Evolutionary conservation across 768 basidiomycete genomes (phyloP).

Genomic region (Mycena galopus): DNA sequence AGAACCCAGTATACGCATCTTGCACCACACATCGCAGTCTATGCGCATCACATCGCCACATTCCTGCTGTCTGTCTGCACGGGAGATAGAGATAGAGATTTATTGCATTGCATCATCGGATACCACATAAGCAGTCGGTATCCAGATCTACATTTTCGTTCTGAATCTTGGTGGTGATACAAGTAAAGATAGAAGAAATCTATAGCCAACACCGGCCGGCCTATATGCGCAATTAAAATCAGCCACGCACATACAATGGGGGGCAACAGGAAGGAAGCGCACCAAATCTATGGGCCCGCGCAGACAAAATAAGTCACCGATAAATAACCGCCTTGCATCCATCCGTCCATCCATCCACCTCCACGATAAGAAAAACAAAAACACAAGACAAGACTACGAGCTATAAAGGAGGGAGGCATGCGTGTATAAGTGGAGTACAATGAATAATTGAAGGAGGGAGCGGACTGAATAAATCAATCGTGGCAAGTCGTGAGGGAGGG

Average conservation of each 20-base stretch:
- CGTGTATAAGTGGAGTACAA: background rate
- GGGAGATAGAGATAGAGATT: too few relatives aligned
- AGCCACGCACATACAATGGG: too few relatives aligned
- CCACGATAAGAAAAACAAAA: background rate
- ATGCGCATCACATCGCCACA: too few relatives aligned
- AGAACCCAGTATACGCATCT: too few relatives aligned
- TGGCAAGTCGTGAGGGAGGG: background rate
- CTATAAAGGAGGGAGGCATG: background rate
- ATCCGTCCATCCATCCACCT: slow-evolving; percentile 3
- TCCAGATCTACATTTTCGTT: too few relatives aligned
- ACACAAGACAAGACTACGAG: background rate
- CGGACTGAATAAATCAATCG: background rate
- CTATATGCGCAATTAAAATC: too few relatives aligned
- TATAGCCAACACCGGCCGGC: slow-evolving; percentile 2
- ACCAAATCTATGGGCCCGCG: slow-evolving; percentile 20
- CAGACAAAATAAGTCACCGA: slow-evolving; percentile 29
- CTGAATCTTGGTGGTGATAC: slow-evolving; percentile 9
- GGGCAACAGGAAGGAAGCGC: background rate
- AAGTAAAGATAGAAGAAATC: slow-evolving; percentile 13
- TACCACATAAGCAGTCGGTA: too few relatives aligned
- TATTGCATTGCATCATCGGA: too few relatives aligned
- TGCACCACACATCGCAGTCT: too few relatives aligned
- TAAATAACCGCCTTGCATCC: slow-evolving; percentile 36
- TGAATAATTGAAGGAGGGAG: background rate
- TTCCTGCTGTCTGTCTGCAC: too few relatives aligned